phyloP scores from a whole-genome alignment of 306 rosid genomes.

The Acacia confusa region DNA sequence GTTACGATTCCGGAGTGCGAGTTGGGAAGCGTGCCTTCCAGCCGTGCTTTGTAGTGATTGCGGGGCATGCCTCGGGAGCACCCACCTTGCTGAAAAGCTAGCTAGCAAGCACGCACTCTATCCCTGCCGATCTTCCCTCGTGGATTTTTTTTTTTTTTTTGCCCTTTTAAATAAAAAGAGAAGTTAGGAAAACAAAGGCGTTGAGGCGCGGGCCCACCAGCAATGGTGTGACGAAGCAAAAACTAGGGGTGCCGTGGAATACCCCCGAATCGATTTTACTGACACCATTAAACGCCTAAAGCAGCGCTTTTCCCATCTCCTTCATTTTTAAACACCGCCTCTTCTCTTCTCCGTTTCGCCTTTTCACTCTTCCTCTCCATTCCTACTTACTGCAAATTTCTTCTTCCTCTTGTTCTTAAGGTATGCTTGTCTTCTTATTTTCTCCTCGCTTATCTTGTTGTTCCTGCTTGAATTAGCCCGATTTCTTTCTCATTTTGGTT shows the following conservation, averaged over 20 bases:
- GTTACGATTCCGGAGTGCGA: not conserved
- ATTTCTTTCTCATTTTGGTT: too few relatives aligned
- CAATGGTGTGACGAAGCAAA: not conserved
- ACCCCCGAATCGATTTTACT: not conserved
- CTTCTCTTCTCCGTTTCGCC: too few relatives aligned
- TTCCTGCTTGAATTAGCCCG: not conserved
- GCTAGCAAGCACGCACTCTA: not conserved
- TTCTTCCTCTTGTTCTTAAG: not conserved
- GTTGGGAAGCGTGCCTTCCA: not conserved
- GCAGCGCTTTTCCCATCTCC: not conserved
- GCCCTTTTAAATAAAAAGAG: too few relatives aligned
- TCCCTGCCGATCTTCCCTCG: not conserved
- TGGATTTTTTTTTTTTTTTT: too few relatives aligned
- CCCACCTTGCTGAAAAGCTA: not conserved
- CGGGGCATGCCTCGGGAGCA: too few relatives aligned
- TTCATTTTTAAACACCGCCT: not conserved
- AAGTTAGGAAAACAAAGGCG: not conserved
- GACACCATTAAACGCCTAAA: not conserved
- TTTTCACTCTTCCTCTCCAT: not conserved
- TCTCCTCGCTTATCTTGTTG: not conserved
- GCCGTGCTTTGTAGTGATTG: not conserved
- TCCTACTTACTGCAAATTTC: not conserved
- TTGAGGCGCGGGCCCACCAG: not conserved
- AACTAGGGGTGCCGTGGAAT: conserved; percentile 2
- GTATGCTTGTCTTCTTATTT: not conserved